Percentiles rank a stretch among this genome's conserved stretches.
phyloP scores from a whole-genome alignment of 139 green algal genomes.

The Ulvella scutata region DNA sequence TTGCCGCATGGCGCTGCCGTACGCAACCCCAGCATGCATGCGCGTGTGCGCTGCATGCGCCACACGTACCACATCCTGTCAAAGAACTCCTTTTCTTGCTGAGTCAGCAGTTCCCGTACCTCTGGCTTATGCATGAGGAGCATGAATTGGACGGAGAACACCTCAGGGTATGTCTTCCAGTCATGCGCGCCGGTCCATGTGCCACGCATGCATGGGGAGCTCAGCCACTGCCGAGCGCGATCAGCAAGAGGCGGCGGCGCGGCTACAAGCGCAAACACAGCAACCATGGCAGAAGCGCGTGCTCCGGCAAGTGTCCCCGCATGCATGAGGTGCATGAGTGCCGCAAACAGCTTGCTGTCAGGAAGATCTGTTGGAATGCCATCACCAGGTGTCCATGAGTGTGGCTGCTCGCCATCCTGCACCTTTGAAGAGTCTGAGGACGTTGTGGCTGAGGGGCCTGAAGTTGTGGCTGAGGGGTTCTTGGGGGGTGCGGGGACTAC shows the following conservation, averaged over 20 bases:
- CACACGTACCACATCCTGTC: not conserved
- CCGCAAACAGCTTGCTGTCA: not conserved
- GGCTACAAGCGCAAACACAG: not conserved
- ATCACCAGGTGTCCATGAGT: not conserved
- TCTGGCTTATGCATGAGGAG: not conserved
- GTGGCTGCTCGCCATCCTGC: not conserved
- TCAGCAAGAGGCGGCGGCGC: not conserved
- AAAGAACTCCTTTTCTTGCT: not conserved
- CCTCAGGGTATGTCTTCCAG: not conserved
- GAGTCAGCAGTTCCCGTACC: not conserved
- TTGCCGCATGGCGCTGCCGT: not conserved
- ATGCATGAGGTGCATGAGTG: not conserved
- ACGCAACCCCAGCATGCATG: not conserved
- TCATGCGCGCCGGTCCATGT: not conserved
- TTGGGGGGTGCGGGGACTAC: too few species aligned
- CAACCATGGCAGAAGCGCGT: not conserved
- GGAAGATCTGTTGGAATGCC: not conserved
- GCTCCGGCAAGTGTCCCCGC: not conserved
- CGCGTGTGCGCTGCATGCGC: not conserved
- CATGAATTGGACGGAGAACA: constrained; percentile 5
- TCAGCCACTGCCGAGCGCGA: not conserved
- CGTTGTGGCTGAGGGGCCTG: not conserved
- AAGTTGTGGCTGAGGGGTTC: not conserved
- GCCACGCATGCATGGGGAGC: not conserved
- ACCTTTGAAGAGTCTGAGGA: not conserved